Evolutionary conservation across 139 green algal species (phyloP).

Genomic region (Trebouxia sp.): DNA sequence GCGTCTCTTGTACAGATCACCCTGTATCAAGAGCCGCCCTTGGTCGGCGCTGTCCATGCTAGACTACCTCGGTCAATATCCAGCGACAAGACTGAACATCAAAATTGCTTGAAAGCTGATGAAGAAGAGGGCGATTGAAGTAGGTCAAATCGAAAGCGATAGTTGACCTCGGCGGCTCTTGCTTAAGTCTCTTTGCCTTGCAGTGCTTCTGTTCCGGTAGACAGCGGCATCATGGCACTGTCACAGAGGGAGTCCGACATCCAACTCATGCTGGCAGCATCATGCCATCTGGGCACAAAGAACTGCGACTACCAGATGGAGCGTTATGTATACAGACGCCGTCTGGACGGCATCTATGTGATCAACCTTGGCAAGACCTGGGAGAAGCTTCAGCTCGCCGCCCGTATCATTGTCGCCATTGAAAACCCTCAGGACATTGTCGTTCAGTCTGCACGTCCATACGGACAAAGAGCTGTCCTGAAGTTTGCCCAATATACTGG

Average conservation of each 20-base stretch:
- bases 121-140: not conserved
- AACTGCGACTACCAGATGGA: slow-evolving; percentile 98
- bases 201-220: not conserved
- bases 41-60: not conserved
- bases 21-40: not conserved
- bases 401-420: slow-evolving; percentile 96
- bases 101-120: too few relatives aligned
- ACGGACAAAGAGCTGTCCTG: slow-evolving; percentile 96
- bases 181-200: not conserved
- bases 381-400: slow-evolving; percentile 99
- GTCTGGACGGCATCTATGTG: slow-evolving; percentile 95
- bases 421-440: slow-evolving; percentile 92
- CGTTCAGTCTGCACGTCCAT: slow-evolving; percentile 87
- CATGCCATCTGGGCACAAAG: slow-evolving; percentile 87
- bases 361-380: slow-evolving; percentile 99
- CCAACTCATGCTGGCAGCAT: slow-evolving; percentile 92
- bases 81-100: too few relatives aligned
- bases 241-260: slow-evolving; percentile 84
- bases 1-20: not conserved
- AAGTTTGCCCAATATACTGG: slow-evolving; percentile 99
- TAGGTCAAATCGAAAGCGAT: not conserved
- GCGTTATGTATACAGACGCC: slow-evolving; percentile 88
- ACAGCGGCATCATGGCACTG: slow-evolving; percentile 66
- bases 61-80: not conserved
- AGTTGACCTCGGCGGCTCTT: slow-evolving; percentile 13